Conservation (phyloP, 2,329 filamentous ascomycete species). For the Ascochyta viciae-villosae region DNA sequence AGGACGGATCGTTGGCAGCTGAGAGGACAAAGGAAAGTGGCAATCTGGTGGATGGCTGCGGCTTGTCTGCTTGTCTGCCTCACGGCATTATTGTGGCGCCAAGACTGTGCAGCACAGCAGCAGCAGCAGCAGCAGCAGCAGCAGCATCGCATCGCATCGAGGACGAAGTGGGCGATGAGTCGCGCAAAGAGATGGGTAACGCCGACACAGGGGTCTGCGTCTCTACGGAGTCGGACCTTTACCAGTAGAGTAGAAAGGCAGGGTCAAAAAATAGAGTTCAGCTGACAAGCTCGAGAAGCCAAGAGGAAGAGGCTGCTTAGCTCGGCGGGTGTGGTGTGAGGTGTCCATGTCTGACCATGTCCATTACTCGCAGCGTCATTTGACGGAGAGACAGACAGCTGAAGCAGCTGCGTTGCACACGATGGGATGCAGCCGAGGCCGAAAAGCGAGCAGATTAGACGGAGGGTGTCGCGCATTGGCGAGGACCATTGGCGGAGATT, state of each 20-base stretch:
- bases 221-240: conserved; percentile 6
- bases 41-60: not conserved
- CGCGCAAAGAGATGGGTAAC: not conserved
- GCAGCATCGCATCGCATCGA: conserved; percentile 4
- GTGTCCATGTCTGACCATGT: not conserved
- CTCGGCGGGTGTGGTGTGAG: not conserved
- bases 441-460: not conserved
- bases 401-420: conserved; percentile 3
- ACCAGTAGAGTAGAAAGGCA: not conserved
- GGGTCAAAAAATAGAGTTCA: conserved; percentile 9
- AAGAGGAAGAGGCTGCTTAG: not conserved
- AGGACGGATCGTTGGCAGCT: not conserved
- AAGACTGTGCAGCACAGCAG: conserved; percentile 7
- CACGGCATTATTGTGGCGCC: conserved; percentile 15
- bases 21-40: conserved; percentile 2
- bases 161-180: conserved; percentile 1
- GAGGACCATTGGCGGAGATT: conserved; percentile 3
- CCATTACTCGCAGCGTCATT: conserved; percentile 3
- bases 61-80: not conserved
- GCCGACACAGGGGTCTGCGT: not conserved
- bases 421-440: conserved; percentile 4
- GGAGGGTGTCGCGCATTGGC: not conserved
- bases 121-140: not conserved
- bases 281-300: conserved; percentile 14
- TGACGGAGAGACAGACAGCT: conserved; percentile 3